phyloP scores from a whole-genome alignment of 768 basidiomycete genomes.

The Pisolithus marmoratus region DNA sequence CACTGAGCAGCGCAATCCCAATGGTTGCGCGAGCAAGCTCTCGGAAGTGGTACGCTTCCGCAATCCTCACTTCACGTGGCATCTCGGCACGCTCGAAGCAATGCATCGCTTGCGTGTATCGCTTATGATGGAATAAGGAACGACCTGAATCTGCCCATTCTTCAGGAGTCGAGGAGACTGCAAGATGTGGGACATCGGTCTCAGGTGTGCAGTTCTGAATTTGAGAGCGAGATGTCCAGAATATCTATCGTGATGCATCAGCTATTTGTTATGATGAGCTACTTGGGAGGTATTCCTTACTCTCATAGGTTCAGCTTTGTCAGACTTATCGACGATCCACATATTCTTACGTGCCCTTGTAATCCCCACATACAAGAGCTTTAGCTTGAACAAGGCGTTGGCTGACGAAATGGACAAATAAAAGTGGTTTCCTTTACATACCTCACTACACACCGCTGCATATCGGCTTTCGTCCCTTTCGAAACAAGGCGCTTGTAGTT shows the following conservation, averaged over 20 bases:
- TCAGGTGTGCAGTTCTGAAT: conserved; percentile 45
- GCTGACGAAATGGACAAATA: neutral
- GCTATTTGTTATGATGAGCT: neutral
- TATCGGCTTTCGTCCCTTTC: conserved; percentile 41
- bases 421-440: conserved; percentile 15
- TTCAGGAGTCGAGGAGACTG: conserved; percentile 47
- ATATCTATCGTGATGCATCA: conserved; percentile 28
- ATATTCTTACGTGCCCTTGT: conserved; percentile 65
- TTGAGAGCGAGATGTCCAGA: conserved; percentile 44
- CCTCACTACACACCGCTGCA: conserved; percentile 55
- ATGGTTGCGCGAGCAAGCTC: conserved; percentile 36
- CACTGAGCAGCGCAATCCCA: conserved; percentile 16
- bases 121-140: conserved; percentile 33
- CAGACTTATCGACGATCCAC: conserved; percentile 63
- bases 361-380: conserved; percentile 64
- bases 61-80: conserved; percentile 38
- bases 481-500: conserved; percentile 41
- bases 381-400: conserved; percentile 39
- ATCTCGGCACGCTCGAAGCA: conserved; percentile 46
- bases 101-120: conserved; percentile 48
- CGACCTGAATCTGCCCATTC: conserved; percentile 45
- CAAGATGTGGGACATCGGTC: conserved; percentile 35
- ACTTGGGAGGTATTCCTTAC: conserved; percentile 24
- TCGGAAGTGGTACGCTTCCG: conserved; percentile 49
- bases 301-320: conserved; percentile 50